Evolutionary conservation across 1,284 basidiomycete species (phyloP).

Genomic region (Salmacisia buchloeana): DNA sequence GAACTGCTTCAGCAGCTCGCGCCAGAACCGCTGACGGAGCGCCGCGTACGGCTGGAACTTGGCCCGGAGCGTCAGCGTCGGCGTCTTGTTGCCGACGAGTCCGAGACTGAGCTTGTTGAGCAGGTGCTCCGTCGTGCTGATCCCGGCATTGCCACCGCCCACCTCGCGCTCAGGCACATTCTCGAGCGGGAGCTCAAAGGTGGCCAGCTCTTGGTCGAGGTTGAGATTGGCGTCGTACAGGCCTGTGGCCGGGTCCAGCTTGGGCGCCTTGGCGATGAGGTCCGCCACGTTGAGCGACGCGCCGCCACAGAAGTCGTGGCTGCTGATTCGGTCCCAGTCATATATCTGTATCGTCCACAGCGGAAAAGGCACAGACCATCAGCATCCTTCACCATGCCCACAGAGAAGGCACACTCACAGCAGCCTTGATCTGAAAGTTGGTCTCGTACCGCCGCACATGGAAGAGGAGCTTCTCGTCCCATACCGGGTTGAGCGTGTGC

Average conservation of each 20-base stretch:
- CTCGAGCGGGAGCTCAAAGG: conserved; percentile 30
- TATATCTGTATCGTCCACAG: conserved; percentile 28
- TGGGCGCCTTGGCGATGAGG: conserved; percentile 34
- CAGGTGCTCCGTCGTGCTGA: not conserved
- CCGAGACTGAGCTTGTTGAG: not conserved
- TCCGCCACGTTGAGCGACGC: conserved; percentile 25
- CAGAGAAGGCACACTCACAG: conserved; percentile 1
- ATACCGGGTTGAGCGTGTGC: conserved; percentile 69
- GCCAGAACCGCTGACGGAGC: conserved; percentile 66
- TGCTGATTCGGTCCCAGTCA: conserved; percentile 47
- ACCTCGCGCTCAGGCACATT: conserved; percentile 26
- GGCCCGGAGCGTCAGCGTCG: conserved; percentile 58
- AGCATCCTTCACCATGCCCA: not conserved
- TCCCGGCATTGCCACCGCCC: conserved; percentile 31
- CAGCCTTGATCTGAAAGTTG: conserved; percentile 42
- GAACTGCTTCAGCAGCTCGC: conserved; percentile 81
- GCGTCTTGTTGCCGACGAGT: conserved; percentile 11
- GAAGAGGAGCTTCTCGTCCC: conserved; percentile 94
- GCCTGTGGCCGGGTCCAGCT: conserved; percentile 31
- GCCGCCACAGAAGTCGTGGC: conserved; percentile 44
- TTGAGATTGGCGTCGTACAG: conserved; percentile 22
- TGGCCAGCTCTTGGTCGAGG: conserved; percentile 22
- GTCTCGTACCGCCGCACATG: conserved; percentile 85
- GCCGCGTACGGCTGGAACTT: conserved; percentile 87
- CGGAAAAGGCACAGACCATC: not conserved